Evolutionary conservation across 1,139 yeast species (phyloP).

Genomic region (Geotrichum histeridarum): DNA sequence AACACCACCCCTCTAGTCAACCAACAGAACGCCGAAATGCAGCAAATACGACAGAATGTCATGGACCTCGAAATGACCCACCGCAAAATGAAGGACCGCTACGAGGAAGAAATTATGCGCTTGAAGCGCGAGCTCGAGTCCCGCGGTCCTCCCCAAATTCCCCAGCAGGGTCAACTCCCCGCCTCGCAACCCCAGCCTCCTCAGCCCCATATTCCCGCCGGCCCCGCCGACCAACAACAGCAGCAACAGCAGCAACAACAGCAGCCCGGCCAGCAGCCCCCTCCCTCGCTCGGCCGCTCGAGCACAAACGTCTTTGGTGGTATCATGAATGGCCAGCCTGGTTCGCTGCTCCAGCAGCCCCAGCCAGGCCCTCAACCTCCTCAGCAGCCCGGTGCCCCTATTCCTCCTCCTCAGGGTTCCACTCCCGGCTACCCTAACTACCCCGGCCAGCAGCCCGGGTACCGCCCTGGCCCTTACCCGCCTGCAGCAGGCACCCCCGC

Average conservation of each 20-base stretch:
- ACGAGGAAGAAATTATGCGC: constrained; percentile 85
- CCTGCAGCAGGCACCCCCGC: constrained; percentile 19
- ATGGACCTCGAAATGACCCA: constrained; percentile 93
- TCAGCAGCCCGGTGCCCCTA: constrained; percentile 20
- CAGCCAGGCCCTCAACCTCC: constrained; percentile 1
- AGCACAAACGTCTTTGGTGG: constrained; percentile 34
- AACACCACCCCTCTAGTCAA: constrained; percentile 40
- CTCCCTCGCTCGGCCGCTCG: constrained; percentile 34
- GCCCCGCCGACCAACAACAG: constrained; percentile 23
- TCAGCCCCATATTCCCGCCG: constrained; percentile 24
- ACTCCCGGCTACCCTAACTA: not conserved
- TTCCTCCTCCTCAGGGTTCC: constrained; percentile 19
- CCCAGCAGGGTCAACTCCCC: constrained; percentile 26
- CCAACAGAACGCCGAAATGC: constrained; percentile 92
- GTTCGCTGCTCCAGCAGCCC: constrained; percentile 9
- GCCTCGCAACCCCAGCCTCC: constrained; percentile 26
- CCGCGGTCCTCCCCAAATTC: constrained; percentile 32
- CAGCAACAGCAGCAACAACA: constrained; percentile 1
- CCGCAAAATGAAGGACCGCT: constrained; percentile 89
- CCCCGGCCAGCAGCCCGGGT: constrained; percentile 4
- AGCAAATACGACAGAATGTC: constrained; percentile 88
- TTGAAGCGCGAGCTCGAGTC: constrained; percentile 81
- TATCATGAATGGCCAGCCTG: constrained; percentile 35
- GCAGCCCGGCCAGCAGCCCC: constrained; percentile 23
- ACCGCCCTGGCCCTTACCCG: not conserved